Percentiles rank a stretch among this genome's conserved stretches.
Conservation (phyloP, 169 alveolate genomes). For the Eimeria maxima region DNA sequence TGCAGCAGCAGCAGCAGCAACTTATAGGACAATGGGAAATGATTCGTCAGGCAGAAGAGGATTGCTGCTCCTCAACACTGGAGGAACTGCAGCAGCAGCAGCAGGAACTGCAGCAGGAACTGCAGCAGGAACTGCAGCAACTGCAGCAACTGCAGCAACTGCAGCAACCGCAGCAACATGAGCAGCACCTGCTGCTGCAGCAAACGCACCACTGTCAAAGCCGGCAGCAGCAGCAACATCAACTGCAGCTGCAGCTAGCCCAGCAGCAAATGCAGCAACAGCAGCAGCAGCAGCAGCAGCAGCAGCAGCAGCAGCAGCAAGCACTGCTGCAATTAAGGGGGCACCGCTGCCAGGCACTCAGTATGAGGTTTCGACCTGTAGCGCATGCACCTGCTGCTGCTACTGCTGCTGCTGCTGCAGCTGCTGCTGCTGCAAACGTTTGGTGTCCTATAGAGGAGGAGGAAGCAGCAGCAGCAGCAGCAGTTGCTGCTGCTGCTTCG, state of each 20-base stretch:
- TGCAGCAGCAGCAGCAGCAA: conserved; percentile 40
- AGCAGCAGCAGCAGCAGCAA: conserved; percentile 54
- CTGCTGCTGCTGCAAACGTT: background rate
- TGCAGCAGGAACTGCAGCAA: conserved; percentile 7
- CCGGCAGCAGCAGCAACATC: background rate
- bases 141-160: background rate
- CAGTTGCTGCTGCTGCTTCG: background rate
- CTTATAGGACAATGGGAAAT: background rate
- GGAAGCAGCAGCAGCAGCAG: no score
- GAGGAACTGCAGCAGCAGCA: background rate
- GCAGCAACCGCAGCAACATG: conserved; percentile 18
- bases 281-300: conserved; percentile 43
- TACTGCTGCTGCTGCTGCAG: conserved; percentile 25
- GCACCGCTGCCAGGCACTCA: conserved; percentile 39
- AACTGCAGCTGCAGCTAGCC: conserved; percentile 11
- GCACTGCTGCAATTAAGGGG: conserved; percentile 1
- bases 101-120: background rate
- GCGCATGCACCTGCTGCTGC: conserved; percentile 19
- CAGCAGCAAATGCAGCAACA: background rate
- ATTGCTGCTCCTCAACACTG: conserved; percentile 2
- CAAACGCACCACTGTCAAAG: no score
- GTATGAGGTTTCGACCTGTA: background rate
- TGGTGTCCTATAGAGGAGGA: background rate
- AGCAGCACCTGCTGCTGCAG: no score
- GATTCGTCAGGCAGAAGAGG: background rate